Percentiles rank a stretch among this genome's conserved stretches.
phyloP scores from a whole-genome alignment of 495 filamentous ascomycete genomes.

The Corynascus novoguineensis region DNA sequence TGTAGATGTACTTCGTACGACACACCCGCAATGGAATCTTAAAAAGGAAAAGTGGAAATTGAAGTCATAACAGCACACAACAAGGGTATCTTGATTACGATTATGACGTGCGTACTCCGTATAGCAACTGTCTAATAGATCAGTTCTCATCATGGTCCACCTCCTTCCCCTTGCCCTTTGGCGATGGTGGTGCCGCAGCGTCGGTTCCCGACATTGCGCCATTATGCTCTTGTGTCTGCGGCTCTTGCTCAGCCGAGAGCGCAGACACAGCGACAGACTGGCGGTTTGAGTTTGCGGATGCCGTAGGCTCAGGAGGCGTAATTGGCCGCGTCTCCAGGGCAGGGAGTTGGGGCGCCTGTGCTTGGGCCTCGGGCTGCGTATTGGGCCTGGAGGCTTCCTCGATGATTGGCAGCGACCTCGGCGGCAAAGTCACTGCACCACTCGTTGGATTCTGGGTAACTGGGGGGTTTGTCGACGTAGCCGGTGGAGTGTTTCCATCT shows the following conservation, averaged over 20 bases:
- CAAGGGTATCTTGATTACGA: constrained; percentile 17
- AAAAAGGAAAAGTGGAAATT: no score
- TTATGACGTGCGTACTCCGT: background rate
- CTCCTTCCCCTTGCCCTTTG: constrained; percentile 11
- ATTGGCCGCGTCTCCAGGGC: background rate
- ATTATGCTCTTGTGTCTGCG: background rate
- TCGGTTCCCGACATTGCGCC: background rate
- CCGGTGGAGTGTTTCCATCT: background rate
- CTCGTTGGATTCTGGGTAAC: background rate
- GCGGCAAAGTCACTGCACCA: background rate
- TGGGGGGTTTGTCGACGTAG: background rate
- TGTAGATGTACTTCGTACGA: no score
- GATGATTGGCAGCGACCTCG: constrained; percentile 1
- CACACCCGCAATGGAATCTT: no score
- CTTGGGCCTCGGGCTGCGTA: background rate
- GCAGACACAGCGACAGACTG: constrained; percentile 11
- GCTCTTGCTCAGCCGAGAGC: constrained; percentile 4
- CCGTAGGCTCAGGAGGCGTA: constrained; percentile 1
- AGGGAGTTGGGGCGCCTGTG: constrained; percentile 2
- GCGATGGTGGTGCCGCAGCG: background rate
- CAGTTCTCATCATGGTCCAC: background rate
- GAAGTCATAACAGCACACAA: background rate
- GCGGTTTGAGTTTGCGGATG: background rate
- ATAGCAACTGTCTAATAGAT: background rate
- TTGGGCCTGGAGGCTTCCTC: background rate